Evolutionary conservation across 441 rosid species (phyloP), one percentile per base, ranked within the genome.

Genomic region (Croton laevigatus): DNA sequence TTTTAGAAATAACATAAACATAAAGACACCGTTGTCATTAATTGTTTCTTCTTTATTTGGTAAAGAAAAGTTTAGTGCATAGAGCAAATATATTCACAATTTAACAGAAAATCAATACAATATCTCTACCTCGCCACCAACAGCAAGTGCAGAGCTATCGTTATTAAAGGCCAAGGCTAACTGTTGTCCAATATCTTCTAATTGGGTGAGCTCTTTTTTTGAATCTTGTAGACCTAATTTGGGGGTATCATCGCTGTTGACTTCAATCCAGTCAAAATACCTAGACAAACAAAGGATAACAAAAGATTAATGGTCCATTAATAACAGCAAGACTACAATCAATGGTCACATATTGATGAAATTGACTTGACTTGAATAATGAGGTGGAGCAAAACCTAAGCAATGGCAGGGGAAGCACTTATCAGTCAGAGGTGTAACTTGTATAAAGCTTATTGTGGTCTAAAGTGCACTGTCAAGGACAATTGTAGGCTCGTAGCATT

Each of bases 101-200:
- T 27, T 27, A 76, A 11, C 11, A 68, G 36, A 67, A 20, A 19
- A n/a, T 36, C 49, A 6, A 0, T 17, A 61, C 62, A 42, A 78
- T 67, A 73, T 68, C 68, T 62, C 65, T 85, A 94, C 97, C 97
- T 95, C 98, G 1, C 90, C 88, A 59, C 99, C 99, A 69, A 78
- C 76, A 60, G 97, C 97, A 52, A 93, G 83, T 44, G 77, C 70
- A 63, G 95, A 83, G 60, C 91, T 88, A 16, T 93, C 93, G 34
- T 65, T 80, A 80, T 86, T 80, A 37, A 93, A 95, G 22, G 79
- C 85, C 71, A 95, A 62, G 55, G 92, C 90, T 69, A 92, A 80
- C 77, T 88, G 98, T 75, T 88, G 97, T 65, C 90, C 97, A 72
- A 86, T 84, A 73, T 85, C 83, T 69, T 75, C 81, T 59, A 95